Evolutionary conservation across 1,284 basidiomycete genomes (phyloP).

Genomic region (Pholiota adiposa): DNA sequence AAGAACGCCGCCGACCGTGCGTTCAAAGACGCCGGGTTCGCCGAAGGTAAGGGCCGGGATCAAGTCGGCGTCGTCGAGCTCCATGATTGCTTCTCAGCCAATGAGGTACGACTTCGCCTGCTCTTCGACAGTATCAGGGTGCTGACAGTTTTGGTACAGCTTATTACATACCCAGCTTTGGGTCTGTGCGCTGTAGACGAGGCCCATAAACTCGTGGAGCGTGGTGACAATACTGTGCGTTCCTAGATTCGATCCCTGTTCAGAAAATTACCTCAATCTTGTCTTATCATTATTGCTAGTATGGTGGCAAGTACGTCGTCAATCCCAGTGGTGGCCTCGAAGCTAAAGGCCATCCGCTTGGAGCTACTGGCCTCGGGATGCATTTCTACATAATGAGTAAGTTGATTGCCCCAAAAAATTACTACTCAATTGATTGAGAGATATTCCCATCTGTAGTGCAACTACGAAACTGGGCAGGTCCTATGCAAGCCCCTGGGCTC

Average conservation of each 20-base stretch:
- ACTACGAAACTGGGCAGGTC: constrained; percentile 77
- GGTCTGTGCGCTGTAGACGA: constrained; percentile 73
- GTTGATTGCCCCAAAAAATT: constrained; percentile 31
- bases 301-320: constrained; percentile 86
- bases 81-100: constrained; percentile 85
- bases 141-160: constrained; percentile 40
- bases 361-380: constrained; percentile 87
- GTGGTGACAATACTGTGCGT: constrained; percentile 80
- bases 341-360: constrained; percentile 85
- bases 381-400: constrained; percentile 84
- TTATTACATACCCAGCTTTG: constrained; percentile 85
- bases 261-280: neutral
- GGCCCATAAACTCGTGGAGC: constrained; percentile 78
- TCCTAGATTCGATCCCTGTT: constrained; percentile 1
- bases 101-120: constrained; percentile 55
- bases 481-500: constrained; percentile 79
- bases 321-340: constrained; percentile 89
- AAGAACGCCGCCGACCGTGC: constrained; percentile 72
- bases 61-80: constrained; percentile 85
- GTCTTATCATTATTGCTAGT: constrained; percentile 44
- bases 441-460: constrained; percentile 54
- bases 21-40: constrained; percentile 75
- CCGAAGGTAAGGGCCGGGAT: constrained; percentile 65
- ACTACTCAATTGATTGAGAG: constrained; percentile 9
- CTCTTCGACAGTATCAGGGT: neutral